phyloP scores from a whole-genome alignment of 495 filamentous ascomycete species.

The Apodospora peruviana region DNA sequence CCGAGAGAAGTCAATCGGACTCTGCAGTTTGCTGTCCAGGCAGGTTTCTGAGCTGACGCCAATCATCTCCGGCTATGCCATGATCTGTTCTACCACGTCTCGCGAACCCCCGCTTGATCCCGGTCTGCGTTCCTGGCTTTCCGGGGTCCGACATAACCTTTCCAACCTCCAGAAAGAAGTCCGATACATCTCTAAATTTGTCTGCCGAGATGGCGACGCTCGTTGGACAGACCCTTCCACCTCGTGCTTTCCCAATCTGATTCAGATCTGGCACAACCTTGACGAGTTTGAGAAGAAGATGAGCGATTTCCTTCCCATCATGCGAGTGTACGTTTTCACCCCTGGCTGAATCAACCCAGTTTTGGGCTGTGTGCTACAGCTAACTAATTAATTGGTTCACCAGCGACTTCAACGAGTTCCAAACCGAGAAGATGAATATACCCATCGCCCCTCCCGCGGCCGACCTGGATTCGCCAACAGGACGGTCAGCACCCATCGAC shows the following conservation, averaged over 20 bases:
- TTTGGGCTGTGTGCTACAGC: neutral
- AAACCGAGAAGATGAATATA: conserved; percentile 3
- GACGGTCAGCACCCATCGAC: conserved; percentile 1
- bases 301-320: conserved; percentile 11
- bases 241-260: neutral
- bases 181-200: neutral
- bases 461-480: neutral
- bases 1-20: neutral
- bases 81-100: neutral
- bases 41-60: conserved; percentile 8
- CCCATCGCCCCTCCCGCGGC: neutral
- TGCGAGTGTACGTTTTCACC: conserved; percentile 7
- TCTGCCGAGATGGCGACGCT: too few species aligned
- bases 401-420: conserved; percentile 17
- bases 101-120: conserved; percentile 5
- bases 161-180: conserved; percentile 5
- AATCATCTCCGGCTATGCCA: conserved; percentile 9
- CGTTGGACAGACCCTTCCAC: too few species aligned
- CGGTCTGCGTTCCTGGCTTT: conserved; percentile 11
- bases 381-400: too few species aligned
- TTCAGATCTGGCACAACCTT: conserved; percentile 6
- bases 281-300: conserved; percentile 7
- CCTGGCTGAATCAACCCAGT: neutral
- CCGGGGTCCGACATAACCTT: conserved; percentile 10
- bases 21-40: neutral